Percentiles rank a stretch among this genome's conserved stretches.
These are phyloP conservation scores for Penstemon eatonii DNA, from an alignment of 257 asterid species.

Conservation along the genomic window DNA sequence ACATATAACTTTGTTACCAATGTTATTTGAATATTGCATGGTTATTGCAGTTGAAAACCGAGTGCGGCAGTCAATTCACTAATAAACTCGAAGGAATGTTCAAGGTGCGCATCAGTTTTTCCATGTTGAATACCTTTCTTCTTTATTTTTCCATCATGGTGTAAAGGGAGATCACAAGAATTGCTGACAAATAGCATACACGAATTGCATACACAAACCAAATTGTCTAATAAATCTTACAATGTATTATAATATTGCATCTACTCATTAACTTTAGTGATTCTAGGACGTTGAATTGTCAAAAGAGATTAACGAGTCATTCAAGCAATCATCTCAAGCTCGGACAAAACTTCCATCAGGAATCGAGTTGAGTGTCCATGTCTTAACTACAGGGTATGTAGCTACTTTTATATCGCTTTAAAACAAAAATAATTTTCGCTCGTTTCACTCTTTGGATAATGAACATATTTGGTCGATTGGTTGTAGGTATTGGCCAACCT, in stretches of 20 bases:
- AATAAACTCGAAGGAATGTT: slow-evolving; percentile 99
- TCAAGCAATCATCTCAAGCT: slow-evolving; percentile 81
- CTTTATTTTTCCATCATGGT: not conserved
- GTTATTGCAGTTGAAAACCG: slow-evolving; percentile 84
- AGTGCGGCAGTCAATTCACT: slow-evolving; percentile 99
- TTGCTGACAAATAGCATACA: not conserved
- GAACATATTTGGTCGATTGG: slow-evolving; percentile 22
- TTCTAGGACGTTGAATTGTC: slow-evolving; percentile 69
- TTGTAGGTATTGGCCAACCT: slow-evolving; percentile 98
- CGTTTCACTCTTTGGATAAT: slow-evolving; percentile 26
- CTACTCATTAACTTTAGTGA: not conserved
- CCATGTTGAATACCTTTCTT: not conserved
- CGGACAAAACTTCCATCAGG: slow-evolving; percentile 77
- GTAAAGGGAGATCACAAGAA: not conserved
- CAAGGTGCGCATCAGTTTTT: slow-evolving; percentile 60
- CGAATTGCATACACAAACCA: not conserved
- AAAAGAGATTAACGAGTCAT: slow-evolving; percentile 73
- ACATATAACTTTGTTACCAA: slow-evolving; percentile 12
- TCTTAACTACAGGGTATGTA: slow-evolving; percentile 67
- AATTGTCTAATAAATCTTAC: not conserved
- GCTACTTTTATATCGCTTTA: slow-evolving; percentile 2
- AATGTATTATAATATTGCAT: not conserved
- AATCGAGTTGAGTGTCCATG: slow-evolving; percentile 81
- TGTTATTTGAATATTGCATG: slow-evolving; percentile 24
- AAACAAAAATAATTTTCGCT: not conserved